Base-by-base conservation (phyloP, 148 eudicot species). In the Spergularia marina region DNA sequence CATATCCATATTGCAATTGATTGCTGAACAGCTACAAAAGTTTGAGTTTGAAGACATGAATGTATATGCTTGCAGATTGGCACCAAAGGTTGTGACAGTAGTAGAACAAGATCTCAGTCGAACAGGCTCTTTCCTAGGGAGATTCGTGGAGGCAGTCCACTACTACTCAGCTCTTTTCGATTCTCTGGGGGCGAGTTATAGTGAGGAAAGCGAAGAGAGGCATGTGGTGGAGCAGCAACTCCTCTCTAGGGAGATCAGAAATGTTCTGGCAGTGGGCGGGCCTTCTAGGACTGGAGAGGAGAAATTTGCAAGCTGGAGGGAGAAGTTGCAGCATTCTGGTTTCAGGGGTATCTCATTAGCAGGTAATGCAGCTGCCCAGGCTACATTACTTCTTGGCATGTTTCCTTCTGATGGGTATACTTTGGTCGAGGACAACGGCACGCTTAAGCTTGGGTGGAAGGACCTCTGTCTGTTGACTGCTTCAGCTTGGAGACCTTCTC, bases 81-180 rank as follows among this genome's bases (percentile, higher is more conserved):
- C 89, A 44, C 99, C 99, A 11, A 95, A 95, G 78, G 96, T 95
- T 14, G 96, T 95, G 64, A 95, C 99, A 2, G 91, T 95, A 51
- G 99, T 95, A 54, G 99, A 95, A 83, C 97, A 95, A 78, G 99
- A 95, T 87, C 79, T 95, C 65, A 95, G 90, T 83, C 94, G 89
- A 16, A 90, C 96, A 16, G 96, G 94, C 1, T 85, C 96, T 0
- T 95, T 95, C 86, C 77, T 95, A 76, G 96, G 91, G 10, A 73
- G 99, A 40, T 95, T 95, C 12, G 99, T 95, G 56, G 99, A 95
- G 82, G 99, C 99, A 7, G 91, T 95, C 72, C 99, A 95, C 84
- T 95, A 95, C 87, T 95, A 92, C 83, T 95, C 99, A 9, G 97
- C 99, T 56, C 76, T 95, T 74, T 95, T 95, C 13, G 99, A 95